Evolutionary conservation across 2,329 filamentous ascomycete species (phyloP), one percentile per base, ranked within the genome.

Genomic region (Aspergillus puulaauensis): DNA sequence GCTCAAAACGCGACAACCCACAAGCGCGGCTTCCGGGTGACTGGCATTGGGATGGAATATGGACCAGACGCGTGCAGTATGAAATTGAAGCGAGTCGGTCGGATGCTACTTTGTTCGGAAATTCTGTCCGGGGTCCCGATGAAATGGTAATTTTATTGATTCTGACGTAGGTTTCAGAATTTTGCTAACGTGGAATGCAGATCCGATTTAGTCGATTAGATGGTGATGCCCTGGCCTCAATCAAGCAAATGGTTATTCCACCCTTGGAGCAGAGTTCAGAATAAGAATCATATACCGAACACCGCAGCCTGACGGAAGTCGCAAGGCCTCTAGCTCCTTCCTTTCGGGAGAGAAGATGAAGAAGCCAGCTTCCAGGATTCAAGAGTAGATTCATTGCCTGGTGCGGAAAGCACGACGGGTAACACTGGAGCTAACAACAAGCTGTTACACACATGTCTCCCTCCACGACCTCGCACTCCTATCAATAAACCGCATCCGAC

Each of bases 11-110:
- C 77, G 77, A 70, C 71, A 84, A 76, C 59, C 78, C 68, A 52
- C 72, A 71, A 62, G 68, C 75, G 37, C 77, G 87, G 59, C 80
- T 83, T 50, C 91, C 91, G 0, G 90, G 89, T 6, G 89, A 96
- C 67, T 98, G 93, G 93, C 96, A 96, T 70, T 98, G 93, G 93
- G 91, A 96, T 68, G 93, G 93, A 0, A 93, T 98, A 0, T 99
- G 93, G 93, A 90, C 96, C 71, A 89, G 93, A 63, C 84, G 93
- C 54, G 93, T 96, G 1, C 88, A 86, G 73, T 90, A 89, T 72
- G 89, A 89, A 17, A 85, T 97, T 44, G 84, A 88, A 51, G 82
- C 84, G 9, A 96, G 91, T 68, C 77, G 91, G 50, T 90, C 90
- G 1, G 93, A 98, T 64, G 79, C 86, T 2, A 87, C 91, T 4